Evolutionary conservation across 441 rosid species (phyloP), one percentile per base, ranked within the genome.

Genomic region (Breynia disticha): DNA sequence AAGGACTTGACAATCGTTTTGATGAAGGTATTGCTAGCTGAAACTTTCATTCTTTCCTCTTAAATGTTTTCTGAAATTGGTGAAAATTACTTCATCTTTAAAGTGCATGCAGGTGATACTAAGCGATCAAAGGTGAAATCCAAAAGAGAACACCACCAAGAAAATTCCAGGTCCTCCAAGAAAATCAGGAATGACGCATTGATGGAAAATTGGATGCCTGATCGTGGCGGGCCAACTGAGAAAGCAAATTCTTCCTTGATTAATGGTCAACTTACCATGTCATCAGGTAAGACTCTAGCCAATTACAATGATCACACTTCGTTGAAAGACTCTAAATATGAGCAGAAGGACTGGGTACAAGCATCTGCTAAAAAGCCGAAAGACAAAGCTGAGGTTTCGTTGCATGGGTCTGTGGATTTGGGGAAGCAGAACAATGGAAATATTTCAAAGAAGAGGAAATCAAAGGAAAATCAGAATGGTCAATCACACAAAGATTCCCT

Each of bases 21-120:
- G 90, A 74, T 75, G 91, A 75, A 81, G 97, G 98, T 91, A 84
- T 59, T 71, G 51, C 39, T 50, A 69, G 68, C 19, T 61, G 65
- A 65, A 52, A 61, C 59, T 64, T 55, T 71, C 55, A 45, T 50
- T 61, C 19, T 61, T 16, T 12, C 64, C 52, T n/a, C n/a, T n/a
- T n/a, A 57, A 55, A 8, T 66, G 44, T 35, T 19, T 56, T 54
- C 20, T 54, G 38, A 43, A 61, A 59, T 19, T 28, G n/a, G 47
- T 70, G 48, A 69, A 55, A 72, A 54, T 62, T 57, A 55, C 53
- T 74, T 59, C 48, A 16, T 57, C n/a, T 62, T 57, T 59, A 69
- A 68, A 49, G 61, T 60, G 49, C 54, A 46, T 57, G 52, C 75
- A 84, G 95, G 90, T 77, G 79, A 75, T 64, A 51, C 62, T 16